phyloP scores from a whole-genome alignment of 1,139 yeast genomes.

The Protomyces macrosporus region DNA sequence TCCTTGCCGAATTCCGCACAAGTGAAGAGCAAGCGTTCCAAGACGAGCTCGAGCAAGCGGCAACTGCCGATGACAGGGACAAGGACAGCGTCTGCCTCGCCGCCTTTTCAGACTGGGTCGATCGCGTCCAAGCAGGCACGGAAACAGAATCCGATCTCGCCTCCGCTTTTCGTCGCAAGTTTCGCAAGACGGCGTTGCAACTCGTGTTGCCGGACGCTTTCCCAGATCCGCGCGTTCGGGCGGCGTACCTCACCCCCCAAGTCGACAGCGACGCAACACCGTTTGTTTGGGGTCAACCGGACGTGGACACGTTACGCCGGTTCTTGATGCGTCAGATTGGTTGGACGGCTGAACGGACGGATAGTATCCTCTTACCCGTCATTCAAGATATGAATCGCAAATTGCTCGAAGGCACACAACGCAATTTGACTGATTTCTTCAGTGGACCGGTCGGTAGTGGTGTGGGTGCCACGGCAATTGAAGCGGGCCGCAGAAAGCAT shows the following conservation, averaged over 20 bases:
- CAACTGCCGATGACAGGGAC: slow-evolving; percentile 44
- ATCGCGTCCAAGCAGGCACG: slow-evolving; percentile 23
- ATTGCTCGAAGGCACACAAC: slow-evolving; percentile 48
- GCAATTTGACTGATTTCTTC: slow-evolving; percentile 56
- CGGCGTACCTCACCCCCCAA: slow-evolving; percentile 73
- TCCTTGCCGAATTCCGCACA: slow-evolving; percentile 70
- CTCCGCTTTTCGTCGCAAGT: slow-evolving; percentile 40
- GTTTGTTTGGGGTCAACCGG: slow-evolving; percentile 89
- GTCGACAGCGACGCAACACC: slow-evolving; percentile 74
- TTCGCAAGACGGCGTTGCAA: slow-evolving; percentile 59
- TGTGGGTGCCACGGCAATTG: slow-evolving; percentile 1
- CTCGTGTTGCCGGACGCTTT: slow-evolving; percentile 59
- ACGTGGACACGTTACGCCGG: slow-evolving; percentile 68
- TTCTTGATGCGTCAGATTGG: slow-evolving; percentile 69
- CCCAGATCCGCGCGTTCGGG: slow-evolving; percentile 63
- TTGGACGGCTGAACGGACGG: slow-evolving; percentile 73
- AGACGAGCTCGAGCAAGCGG: slow-evolving; percentile 53
- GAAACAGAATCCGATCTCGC: slow-evolving; percentile 26
- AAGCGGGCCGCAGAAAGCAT: neutral
- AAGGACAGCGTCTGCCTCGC: slow-evolving; percentile 21
- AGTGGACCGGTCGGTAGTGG: slow-evolving; percentile 24
- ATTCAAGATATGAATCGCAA: slow-evolving; percentile 61
- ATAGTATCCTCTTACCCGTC: slow-evolving; percentile 83
- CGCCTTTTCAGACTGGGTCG: slow-evolving; percentile 9
- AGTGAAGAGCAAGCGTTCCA: slow-evolving; percentile 42